Base-by-base conservation (phyloP, 768 basidiomycete species). In the Mycena rebaudengoi region DNA sequence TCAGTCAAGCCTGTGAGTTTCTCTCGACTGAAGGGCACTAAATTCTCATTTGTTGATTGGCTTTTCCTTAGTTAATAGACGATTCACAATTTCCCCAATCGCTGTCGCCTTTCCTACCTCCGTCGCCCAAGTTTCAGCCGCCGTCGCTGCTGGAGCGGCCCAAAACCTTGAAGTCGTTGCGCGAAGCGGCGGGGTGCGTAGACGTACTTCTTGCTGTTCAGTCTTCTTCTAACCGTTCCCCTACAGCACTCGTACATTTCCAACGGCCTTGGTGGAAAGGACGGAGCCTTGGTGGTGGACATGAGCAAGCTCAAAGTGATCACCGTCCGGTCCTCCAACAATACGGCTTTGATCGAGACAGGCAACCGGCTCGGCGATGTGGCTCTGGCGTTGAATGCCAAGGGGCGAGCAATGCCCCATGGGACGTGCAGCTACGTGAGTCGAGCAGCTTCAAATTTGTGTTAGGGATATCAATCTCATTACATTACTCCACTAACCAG, bases 211-310 rank as follows among this genome's bases (percentile, higher is more conserved):
- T 28, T 28, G 32, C 59, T 35, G n/a, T 25, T 21, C 12, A 50
- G 16, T 20, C 46, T 25, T 5, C 44, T 28, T 65, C 30, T 10
- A 51, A 40, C 46, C 26, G n/a, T 25, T 55, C 28, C 40, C 41
- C 40, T 44, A 32, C 44, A 82, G 79, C 85, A 86, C 66, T 82
- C 80, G 54, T 86, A 86, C 65, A 79, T 82, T 10, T 82, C 82
- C 0, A 83, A 80, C 65, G 80, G 81, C 0, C 74, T 85, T 12
- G 83, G 83, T 7, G 83, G 83, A 2, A 73, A 73, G 41, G 71
- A 83, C 63, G 80, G 80, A 11, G 74, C 71, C 5, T 70, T 85
- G 8, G 80, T 86, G 5, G 68, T 85, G 33, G 85, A 87, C 67
- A 62, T 86, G 45, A 68, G 66, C 39, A 75, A 79, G 43, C 74